Base-by-base conservation (phyloP, 2,329 filamentous ascomycete species). In the Ceratocystis destructans region DNA sequence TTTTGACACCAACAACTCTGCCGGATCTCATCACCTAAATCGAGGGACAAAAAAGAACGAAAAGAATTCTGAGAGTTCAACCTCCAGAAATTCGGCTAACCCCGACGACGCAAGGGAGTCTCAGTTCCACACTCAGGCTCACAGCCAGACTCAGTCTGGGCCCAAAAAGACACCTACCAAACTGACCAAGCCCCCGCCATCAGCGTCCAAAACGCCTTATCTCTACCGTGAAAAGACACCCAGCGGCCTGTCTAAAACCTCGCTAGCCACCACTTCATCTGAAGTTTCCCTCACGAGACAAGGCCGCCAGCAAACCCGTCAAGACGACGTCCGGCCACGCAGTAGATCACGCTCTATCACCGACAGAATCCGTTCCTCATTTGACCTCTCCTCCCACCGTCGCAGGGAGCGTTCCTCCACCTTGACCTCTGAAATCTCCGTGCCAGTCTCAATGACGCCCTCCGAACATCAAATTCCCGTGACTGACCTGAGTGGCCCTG, bases 191-290 rank as follows among this genome's bases (percentile, higher is more conserved):
- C 64, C 65, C 4, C 67, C 67, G 25, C 67, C 67, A 45, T 68
- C 67, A 31, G 67, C 67, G 12, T 66, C 64, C 28, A 66, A 66
- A 28, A 68, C 67, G 1, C 67, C 67, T 12, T 68, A 66, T 59
- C 57, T 68, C 12, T 48, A 66, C 25, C 41, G 50, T n/a, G 67
- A 68, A 44, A 65, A 62, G 33, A 28, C 62, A 2, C 2, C 62
- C 5, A 10, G 33, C 31, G 57, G n/a, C 41, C 22, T 62, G 28
- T 62, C 48, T n/a, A 25, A 28, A 31, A 28, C 45, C n/a, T 64
- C 61, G 15, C 17, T 41, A 4, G 64, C 48, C 5, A 48, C 59
- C 2, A 61, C 48, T 63, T 50, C 20, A 28, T 20, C 33, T 22
- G 41, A 62, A 6, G n/a, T 22, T 25, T 41, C 46, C 15, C 22